phyloP scores from a whole-genome alignment of 208 protist genomes.

The Trypanosoma boissoni region DNA sequence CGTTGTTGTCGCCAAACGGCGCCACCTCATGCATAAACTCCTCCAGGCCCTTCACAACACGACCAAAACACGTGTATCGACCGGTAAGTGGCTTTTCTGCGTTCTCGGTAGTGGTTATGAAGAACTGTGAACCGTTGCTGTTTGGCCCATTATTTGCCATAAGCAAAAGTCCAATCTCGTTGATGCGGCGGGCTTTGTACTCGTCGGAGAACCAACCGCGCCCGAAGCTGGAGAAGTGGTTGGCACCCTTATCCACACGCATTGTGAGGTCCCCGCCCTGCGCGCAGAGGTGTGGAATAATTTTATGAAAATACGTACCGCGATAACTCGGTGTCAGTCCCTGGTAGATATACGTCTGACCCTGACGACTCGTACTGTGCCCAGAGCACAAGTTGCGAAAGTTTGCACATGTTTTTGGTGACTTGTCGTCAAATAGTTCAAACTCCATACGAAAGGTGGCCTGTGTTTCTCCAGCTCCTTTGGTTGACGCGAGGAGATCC shows the following conservation, averaged over 20 bases:
- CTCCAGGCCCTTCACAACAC: constrained; percentile 47
- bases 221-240: constrained; percentile 86
- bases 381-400: constrained; percentile 68
- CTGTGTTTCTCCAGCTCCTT: constrained; percentile 35
- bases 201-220: constrained; percentile 88
- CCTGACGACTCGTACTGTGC: constrained; percentile 25
- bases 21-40: constrained; percentile 57
- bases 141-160: constrained; percentile 93
- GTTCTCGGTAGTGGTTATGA: constrained; percentile 74
- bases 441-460: constrained; percentile 46
- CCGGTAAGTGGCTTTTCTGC: constrained; percentile 69
- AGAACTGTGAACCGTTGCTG: constrained; percentile 94
- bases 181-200: constrained; percentile 90
- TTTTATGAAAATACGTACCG: constrained; percentile 91
- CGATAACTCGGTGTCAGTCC: constrained; percentile 75
- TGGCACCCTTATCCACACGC: constrained; percentile 90
- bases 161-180: constrained; percentile 72
- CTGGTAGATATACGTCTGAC: constrained; percentile 56
- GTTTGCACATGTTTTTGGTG: constrained; percentile 72
- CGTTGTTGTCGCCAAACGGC: constrained; percentile 57
- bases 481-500: constrained; percentile 45
- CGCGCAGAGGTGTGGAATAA: constrained; percentile 79
- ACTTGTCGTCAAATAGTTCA: constrained; percentile 83
- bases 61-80: constrained; percentile 67
- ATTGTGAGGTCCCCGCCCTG: constrained; percentile 97